Base-by-base conservation (phyloP, 805 yeast genomes). In the Kurtzmaniella fragi region DNA sequence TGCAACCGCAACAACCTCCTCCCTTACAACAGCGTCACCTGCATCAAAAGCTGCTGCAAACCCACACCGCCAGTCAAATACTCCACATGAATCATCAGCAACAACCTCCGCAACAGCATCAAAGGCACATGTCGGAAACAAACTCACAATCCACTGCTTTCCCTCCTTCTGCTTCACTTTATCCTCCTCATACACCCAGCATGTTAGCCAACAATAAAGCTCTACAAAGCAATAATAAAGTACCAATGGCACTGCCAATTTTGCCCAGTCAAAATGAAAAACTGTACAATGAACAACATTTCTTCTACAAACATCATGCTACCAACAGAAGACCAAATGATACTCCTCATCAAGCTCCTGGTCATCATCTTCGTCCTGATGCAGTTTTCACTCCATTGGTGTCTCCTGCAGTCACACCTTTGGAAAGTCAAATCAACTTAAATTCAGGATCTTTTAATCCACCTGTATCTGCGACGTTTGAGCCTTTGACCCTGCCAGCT, bases 351-450 rank as follows among this genome's bases (percentile, higher is more conserved):
- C 48, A 44, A 36, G 46, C 53, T 5, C 56, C 47, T 10, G 52
- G 35, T 32, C 61, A 51, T 26, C 66, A 63, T 39, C 68, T 77
- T 2, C 60, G 78, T 32, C 79, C 82, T 1, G 82, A 77, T 43
- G 77, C 76, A 36, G 76, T 76, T 4, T 84, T 82, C 59, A 84
- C 93, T 1, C 93, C 95, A 0, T 66, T 84, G 43, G 76, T 82
- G 1, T 82, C 90, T 2, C 95, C 95, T 0, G 81, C 84, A 8
- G 83, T 79, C 12, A 77, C 88, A 2, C 88, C 88, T 1, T 49
- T 72, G 50, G 87, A 73, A 15, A 46, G 52, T 28, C 59, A 53
- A 32, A 54, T 54, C 5, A 56, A 53, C 35, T 15, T 42, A 30
- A 50, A 50, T 40, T 47, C 28, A 15, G 34, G 31, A 17, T n/a